Evolutionary conservation across 768 basidiomycete genomes (phyloP), one percentile per base, ranked within the genome.

Genomic region (Russula emetica): DNA sequence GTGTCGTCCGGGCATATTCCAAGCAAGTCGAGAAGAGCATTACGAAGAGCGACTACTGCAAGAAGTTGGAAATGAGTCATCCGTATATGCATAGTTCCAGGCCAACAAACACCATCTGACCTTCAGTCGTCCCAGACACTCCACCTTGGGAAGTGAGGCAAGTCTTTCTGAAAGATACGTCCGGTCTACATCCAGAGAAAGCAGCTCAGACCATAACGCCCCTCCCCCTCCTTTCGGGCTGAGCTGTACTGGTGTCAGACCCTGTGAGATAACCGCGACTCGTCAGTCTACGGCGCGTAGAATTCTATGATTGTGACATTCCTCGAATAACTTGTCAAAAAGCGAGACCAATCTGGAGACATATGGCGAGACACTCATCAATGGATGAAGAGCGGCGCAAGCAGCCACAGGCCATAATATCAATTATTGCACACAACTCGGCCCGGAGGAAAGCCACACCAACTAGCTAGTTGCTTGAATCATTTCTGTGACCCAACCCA

Each of bases 401-500:
- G 13, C 26, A 8, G 6, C 14, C 45, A 45, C 45, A 45, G n/a
- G 26, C 20, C 16, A 18, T 22, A 11, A 47, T 10, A 7, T 22
- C 11, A n/a, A 47, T 47, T 20, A 3, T 20, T 47, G 11, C 22
- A 47, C n/a, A 47, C n/a, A 13, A 22, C 22, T n/a, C 45, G 45
- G 45, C 45, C 45, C 45, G 45, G 11, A 47, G n/a, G 22, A 47
- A 0, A 22, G n/a, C 45, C 24, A 47, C 11, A 47, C n/a, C 9
- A 3, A n/a, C 49, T 51, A 51, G 51, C 58, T 32, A 47, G 44
- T 52, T 9, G 79, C 82, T 60, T 82, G 79, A 16, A 84, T 75
- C 83, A 85, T 85, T 71, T 85, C 85, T 20, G 76, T 76, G 28
- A 85, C 76, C 85, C 85, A 85, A 40, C 76, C 76, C 75, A 79